phyloP scores from a whole-genome alignment of 352 stramenopile genomes.

The Globisporangium okanoganense region DNA sequence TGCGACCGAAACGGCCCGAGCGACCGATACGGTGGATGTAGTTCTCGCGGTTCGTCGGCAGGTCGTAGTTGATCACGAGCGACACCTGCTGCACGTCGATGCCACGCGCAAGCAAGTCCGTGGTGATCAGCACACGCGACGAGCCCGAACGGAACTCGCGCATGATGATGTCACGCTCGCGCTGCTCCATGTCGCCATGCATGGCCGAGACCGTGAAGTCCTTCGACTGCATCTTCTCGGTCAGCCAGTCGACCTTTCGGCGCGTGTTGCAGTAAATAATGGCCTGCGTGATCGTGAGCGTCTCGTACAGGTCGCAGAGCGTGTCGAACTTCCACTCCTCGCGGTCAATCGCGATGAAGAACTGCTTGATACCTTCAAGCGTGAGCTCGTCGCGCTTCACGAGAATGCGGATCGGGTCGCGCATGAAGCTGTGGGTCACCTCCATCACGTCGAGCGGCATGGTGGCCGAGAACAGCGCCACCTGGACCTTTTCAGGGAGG shows the following conservation, averaged over 20 bases:
- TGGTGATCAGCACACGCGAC: slow-evolving; percentile 99
- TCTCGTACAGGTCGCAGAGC: slow-evolving; percentile 99
- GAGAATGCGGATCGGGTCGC: slow-evolving; percentile 97
- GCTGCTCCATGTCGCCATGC: slow-evolving; percentile 99
- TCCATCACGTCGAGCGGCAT: slow-evolving; percentile 99
- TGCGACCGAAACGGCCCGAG: slow-evolving; percentile 99
- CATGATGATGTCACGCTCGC: slow-evolving; percentile 99
- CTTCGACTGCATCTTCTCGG: slow-evolving; percentile 98
- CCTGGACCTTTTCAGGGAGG: slow-evolving; percentile 96
- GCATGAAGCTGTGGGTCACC: slow-evolving; percentile 98
- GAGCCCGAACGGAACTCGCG: slow-evolving; percentile 99
- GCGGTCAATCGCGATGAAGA: slow-evolving; percentile 98
- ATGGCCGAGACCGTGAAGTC: slow-evolving; percentile 99
- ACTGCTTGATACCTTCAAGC: slow-evolving; percentile 99
- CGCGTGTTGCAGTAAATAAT: slow-evolving; percentile 99
- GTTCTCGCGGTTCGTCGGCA: slow-evolving; percentile 99
- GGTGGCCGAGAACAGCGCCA: slow-evolving; percentile 98
- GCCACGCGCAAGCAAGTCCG: slow-evolving; percentile 98
- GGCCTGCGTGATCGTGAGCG: slow-evolving; percentile 98
- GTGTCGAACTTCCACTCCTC: slow-evolving; percentile 99
- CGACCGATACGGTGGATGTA: slow-evolving; percentile 99
- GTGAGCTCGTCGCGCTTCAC: slow-evolving; percentile 99
- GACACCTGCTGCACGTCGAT: slow-evolving; percentile 99
- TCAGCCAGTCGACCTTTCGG: slow-evolving; percentile 99
- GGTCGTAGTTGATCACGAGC: slow-evolving; percentile 99